phyloP scores from a whole-genome alignment of 1,284 basidiomycete species.

The Lignosus rhinocerotis region DNA sequence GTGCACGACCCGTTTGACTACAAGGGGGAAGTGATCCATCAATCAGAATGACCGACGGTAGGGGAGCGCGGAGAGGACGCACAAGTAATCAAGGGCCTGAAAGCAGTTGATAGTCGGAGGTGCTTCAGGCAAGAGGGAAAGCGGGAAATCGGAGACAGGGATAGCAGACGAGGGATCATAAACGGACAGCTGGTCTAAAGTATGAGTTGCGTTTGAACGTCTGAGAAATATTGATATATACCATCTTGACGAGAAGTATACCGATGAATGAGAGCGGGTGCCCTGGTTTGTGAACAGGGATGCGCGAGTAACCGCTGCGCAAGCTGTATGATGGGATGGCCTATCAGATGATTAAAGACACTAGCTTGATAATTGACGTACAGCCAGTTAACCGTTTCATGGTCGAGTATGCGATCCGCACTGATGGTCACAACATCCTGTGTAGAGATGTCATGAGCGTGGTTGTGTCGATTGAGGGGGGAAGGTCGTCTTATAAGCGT shows the following conservation, averaged over 20 bases:
- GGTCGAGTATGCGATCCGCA: slow-evolving; percentile 79
- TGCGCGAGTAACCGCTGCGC: slow-evolving; percentile 88
- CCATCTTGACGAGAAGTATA: slow-evolving; percentile 86
- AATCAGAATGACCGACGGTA: not conserved
- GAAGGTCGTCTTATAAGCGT: slow-evolving; percentile 10
- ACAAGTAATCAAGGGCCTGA: slow-evolving; percentile 87
- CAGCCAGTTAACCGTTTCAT: slow-evolving; percentile 77
- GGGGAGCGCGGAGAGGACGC: slow-evolving; percentile 24
- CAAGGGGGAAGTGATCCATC: slow-evolving; percentile 2
- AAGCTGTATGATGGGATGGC: slow-evolving; percentile 41
- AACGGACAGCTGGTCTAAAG: slow-evolving; percentile 65
- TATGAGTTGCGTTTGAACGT: not conserved
- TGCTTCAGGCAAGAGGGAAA: slow-evolving; percentile 92
- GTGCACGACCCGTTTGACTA: slow-evolving; percentile 94
- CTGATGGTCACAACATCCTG: slow-evolving; percentile 81
- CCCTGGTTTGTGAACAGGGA: slow-evolving; percentile 85
- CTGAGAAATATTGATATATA: slow-evolving; percentile 24
- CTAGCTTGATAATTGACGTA: slow-evolving; percentile 33
- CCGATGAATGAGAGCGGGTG: slow-evolving; percentile 82
- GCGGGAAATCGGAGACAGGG: slow-evolving; percentile 72
- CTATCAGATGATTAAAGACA: not conserved
- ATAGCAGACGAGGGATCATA: slow-evolving; percentile 86
- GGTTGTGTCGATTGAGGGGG: too few relatives aligned
- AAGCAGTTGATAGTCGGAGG: slow-evolving; percentile 84
- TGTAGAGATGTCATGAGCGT: not conserved